These are phyloP conservation scores for Teratosphaeriaceae sp. DNA, from an alignment of 2,329 filamentous ascomycete species.

Conservation along the genomic window DNA sequence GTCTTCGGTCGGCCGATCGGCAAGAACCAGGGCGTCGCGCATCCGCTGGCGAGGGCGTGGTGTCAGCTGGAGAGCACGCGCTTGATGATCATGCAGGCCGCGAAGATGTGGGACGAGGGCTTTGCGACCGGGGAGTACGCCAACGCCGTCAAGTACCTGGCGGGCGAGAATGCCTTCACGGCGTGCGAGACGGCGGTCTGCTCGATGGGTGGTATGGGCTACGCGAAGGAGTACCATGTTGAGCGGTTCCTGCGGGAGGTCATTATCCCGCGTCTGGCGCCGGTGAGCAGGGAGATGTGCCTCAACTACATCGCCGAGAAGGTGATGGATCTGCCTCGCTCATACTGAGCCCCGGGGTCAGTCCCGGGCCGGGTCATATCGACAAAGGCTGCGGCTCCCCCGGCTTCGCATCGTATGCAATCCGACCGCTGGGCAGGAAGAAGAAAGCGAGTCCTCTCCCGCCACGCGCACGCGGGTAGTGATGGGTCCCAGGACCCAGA, in stretches of 20 bases:
- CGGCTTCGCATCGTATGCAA: constrained; percentile 43
- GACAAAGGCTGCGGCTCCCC: constrained; percentile 35
- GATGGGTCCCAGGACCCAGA: constrained; percentile 50
- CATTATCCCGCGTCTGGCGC: constrained; percentile 58
- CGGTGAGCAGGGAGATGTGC: constrained; percentile 44
- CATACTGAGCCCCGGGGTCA: constrained; percentile 21
- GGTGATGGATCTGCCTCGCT: constrained; percentile 24
- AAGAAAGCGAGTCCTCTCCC: constrained; percentile 49
- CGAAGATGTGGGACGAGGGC: constrained; percentile 53
- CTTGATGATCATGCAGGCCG: constrained; percentile 59
- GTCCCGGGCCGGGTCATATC: not conserved
- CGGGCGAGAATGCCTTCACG: constrained; percentile 57
- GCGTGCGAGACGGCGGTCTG: constrained; percentile 57
- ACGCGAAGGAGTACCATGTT: constrained; percentile 55
- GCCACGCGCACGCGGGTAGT: constrained; percentile 48
- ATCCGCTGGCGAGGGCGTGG: constrained; percentile 59
- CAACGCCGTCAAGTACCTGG: constrained; percentile 66
- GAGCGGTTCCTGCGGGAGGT: constrained; percentile 61
- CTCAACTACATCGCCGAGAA: constrained; percentile 29
- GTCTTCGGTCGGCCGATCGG: constrained; percentile 62
- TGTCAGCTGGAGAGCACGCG: constrained; percentile 61
- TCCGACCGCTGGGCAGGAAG: constrained; percentile 50
- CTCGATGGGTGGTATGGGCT: constrained; percentile 58
- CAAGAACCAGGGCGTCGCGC: constrained; percentile 58
- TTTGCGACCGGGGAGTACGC: constrained; percentile 44